Base-by-base conservation (phyloP, 306 rosid species). In the Castanea mollissima region DNA sequence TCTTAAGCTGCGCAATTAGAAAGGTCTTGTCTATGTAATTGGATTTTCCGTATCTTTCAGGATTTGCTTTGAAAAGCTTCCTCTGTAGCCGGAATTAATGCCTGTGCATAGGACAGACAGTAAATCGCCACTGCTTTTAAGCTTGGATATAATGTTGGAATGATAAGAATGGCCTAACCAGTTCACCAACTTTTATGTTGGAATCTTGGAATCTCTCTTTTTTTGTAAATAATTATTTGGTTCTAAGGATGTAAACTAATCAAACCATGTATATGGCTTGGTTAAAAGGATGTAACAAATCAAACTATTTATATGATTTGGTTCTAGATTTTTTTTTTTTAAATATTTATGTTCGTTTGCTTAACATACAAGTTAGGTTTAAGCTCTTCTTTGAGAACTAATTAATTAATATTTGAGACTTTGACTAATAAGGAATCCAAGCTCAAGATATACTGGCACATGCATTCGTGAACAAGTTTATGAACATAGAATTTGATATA, bases 11-110 rank as follows among this genome's bases (percentile, higher is more conserved):
- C 77, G 84, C 78, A 67, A 13, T 73, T 72, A 15, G 59, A 78
- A 82, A 74, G 69, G 56, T 76, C 41, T 71, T 59, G 79, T 70
- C 76, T 14, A 34, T 8, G 54, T 78, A 64, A 41, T 65, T 84
- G 79, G 84, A 84, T 82, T 83, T 86, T 54, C 80, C 74, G 71
- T 67, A 84, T 81, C 86, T 76, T 46, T 52, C 18, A 64, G 86
- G 82, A 84, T 82, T 80, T 80, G 82, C 21, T 81, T 78, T 74
- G 68, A 78, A 84, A 85, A 81, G 87, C 60, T 76, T 44, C 52
- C 34, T 71, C 84, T 65, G 81, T 78, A 79, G 74, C 55, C 31
- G 35, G 75, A 80, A 32, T 51, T 32, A 49, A 41, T 41, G 46
- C 52, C 16, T 10, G 54, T 52, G 54, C 54, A 31, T 29, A 51